Evolutionary conservation across 2,329 filamentous ascomycete species (phyloP), one percentile per base, ranked within the genome.

Genomic region (Colletotrichum sidae): DNA sequence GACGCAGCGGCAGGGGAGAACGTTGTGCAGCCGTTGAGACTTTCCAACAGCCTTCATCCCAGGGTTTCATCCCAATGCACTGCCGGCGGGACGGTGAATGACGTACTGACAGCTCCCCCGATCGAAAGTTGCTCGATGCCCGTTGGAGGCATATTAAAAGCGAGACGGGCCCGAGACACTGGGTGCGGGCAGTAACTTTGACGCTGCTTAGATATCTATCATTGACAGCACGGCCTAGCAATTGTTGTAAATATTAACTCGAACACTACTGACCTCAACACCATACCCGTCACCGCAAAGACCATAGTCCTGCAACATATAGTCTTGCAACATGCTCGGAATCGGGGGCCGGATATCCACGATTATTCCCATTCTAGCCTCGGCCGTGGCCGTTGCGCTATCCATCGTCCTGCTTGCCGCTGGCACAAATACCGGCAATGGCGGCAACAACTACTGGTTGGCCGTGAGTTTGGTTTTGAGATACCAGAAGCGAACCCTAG

Each of bases 331-430:
- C 17, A 65, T 65, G 62, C 34, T 65, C 39, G 58, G 62, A 9
- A 62, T 65, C 35, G 62, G 62, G 13, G 62, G 55, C 38, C 60
- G 67, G 13, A 42, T 69, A 11, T 51, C 65, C 4, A 50, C 56
- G 0, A 47, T 69, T 6, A 41, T 69, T 3, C 67, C 67, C n/a
- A 60, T 67, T 8, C 37, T 61, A 11, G 61, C 65, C 0, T 54
- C 67, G 50, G 53, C 60, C 11, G 65, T 68, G 2, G 53, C 67
- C 25, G 56, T 80, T 73, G 2, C 89, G 78, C 86, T 76, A 38
- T 61, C 53, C 3, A 53, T 62, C 4, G 53, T 69, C 3, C 50
- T 69, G 6, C 15, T 69, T 4, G 57, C 53, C 8, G 38, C 67
- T 6, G 67, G 67, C 5, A 61, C 53, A 11, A 50, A n/a, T 15